Evolutionary conservation across 768 basidiomycete species (phyloP), one percentile per base, ranked within the genome.

Genomic region (Clavaria fumosa): DNA sequence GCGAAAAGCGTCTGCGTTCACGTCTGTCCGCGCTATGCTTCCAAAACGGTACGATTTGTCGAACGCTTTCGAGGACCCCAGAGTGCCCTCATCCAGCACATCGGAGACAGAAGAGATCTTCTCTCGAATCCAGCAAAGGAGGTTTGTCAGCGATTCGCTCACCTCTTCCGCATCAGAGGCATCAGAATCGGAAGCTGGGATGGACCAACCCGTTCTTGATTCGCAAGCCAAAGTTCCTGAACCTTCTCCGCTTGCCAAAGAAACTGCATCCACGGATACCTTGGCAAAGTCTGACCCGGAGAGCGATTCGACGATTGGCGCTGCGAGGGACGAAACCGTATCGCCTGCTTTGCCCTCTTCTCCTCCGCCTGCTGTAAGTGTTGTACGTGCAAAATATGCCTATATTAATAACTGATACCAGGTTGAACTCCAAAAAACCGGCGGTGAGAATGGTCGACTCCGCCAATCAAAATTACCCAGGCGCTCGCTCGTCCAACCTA

Each of bases 261-360:
- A 28, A 15, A 33, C 22, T 26, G 31, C 45, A 14, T 31, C 43
- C 38, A 21, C 45, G 36, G 44, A 44, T 10, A 17, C 24, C 11
- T 23, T 34, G 11, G 38, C 35, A 10, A 44, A 26, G 40, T 31
- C 75, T 10, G 84, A 80, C 45, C 62, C 68, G 2, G 85, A 85
- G 31, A 86, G 79, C 47, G 85, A 89, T 50, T 85, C 82, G 11
- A 89, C 85, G 1, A 85, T 89, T 35, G 82, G 75, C 15, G 81
- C 74, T 2, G 51, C 50, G 9, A 55, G 58, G 40, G 59, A 63
- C 26, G 54, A 60, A 17, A 44, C 40, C 38, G 28, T 44, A 4
- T 36, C 49, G 19, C n/a, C 23, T 7, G 36, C 23, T 15, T 23
- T 39, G 7, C n/a, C 21, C 14, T 19, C 34, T 27, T 40, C 42